Conservation (phyloP, 148 eudicot species). For the Chenopodium album region DNA sequence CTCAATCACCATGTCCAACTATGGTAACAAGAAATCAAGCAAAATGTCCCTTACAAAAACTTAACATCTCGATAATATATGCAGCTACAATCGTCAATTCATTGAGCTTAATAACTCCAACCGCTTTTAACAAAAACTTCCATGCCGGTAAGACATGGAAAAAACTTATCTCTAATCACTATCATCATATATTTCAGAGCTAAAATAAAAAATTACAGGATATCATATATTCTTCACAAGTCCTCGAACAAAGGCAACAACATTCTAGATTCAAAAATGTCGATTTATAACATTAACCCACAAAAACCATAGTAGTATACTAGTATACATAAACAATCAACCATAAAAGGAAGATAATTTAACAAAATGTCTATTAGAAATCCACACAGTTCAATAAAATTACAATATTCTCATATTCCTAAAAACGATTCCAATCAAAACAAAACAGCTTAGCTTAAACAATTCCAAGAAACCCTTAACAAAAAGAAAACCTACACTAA, state of each 20-base stretch:
- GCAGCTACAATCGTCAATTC: not conserved
- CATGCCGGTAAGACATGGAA: not conserved
- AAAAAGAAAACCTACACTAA: too few species aligned
- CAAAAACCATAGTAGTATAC: too few species aligned
- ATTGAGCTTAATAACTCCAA: not conserved
- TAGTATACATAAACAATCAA: too few species aligned
- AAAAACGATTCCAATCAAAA: not conserved
- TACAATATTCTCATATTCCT: too few species aligned
- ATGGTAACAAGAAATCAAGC: conserved; percentile 3
- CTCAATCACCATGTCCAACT: not conserved
- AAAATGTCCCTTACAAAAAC: not conserved
- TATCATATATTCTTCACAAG: not conserved
- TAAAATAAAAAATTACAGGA: not conserved
- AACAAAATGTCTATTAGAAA: too few species aligned
- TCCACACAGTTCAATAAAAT: too few species aligned
- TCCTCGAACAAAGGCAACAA: not conserved
- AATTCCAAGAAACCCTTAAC: too few species aligned
- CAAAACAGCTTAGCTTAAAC: not conserved
- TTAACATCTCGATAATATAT: not conserved
- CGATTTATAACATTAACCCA: not conserved
- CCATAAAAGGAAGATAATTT: too few species aligned
- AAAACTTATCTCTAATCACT: not conserved
- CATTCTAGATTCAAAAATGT: not conserved
- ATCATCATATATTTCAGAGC: not conserved
- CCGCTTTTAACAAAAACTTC: not conserved